Evolutionary conservation across 441 rosid species (phyloP), one percentile per base, ranked within the genome.

Genomic region (Hura crepitans): DNA sequence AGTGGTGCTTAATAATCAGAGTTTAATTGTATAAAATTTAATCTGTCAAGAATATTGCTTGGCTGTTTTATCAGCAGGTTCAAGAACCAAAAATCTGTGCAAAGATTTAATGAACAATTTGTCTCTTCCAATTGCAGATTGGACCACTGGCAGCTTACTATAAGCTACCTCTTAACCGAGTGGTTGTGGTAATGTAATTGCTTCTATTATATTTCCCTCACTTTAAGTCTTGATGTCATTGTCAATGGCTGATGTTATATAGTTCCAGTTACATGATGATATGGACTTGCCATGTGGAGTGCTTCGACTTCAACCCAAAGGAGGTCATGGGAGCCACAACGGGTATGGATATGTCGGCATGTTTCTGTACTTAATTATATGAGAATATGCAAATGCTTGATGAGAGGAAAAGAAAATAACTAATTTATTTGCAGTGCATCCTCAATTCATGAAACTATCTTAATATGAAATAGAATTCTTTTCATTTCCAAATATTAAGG

Each of bases 91-190:
- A 30, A 35, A 59, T 14, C 4, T 64, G 0, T 7, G 2, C 14
- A 14, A 22, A 22, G 42, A 49, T 73, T 17, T 31, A 22, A 67
- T 27, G 30, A 43, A 66, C 6, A 12, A 60, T 55, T 47, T 62
- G 9, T 25, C 65, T 75, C 43, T 74, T 47, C 42, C 62, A 59
- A 74, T 67, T 63, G 74, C 83, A 90, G 97, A 75, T 72, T 65
- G 97, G 98, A 72, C 96, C 97, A 31, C 93, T 93, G 13, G 93
- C 98, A 15, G 98, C 97, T 77, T 93, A 88, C 78, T 89, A 89
- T 68, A 88, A 93, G 83, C 80, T 93, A 74, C 95, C 97, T 49
- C 96, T 93, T 69, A 86, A 80, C 81, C 87, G 85, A 65, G 97
- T 93, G 54, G 73, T 91, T 72, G 86, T 89, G 97, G 98, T 89